A percentile compares a stretch with the other conserved stretches of the same genome.
phyloP scores from a whole-genome alignment of 2,329 filamentous ascomycete genomes.

The Echinosphaeria canescens region DNA sequence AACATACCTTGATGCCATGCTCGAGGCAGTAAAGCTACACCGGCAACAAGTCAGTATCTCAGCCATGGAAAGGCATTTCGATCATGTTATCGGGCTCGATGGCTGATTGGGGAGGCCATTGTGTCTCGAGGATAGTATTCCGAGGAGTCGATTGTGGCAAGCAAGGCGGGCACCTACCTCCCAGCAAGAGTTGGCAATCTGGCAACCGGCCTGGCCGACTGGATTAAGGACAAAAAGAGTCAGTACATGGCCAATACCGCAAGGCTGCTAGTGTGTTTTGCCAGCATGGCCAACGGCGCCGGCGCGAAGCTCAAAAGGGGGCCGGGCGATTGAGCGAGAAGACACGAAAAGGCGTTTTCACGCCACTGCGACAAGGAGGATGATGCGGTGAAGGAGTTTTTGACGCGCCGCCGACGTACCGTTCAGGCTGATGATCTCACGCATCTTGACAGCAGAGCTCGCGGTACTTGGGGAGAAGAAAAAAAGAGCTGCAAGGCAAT shows the following conservation, averaged over 20 bases:
- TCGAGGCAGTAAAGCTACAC: constrained; percentile 95
- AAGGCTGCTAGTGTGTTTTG: too few relatives aligned
- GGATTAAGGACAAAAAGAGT: constrained; percentile 2
- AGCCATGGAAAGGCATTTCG: too few relatives aligned
- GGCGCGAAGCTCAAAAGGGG: constrained; percentile 1
- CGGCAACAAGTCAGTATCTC: background rate
- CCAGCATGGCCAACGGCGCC: background rate
- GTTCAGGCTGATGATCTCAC: constrained; percentile 10
- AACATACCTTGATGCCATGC: constrained; percentile 90
- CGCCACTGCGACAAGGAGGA: too few relatives aligned
- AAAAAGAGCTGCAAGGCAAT: too few relatives aligned
- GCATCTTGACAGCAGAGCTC: too few relatives aligned
- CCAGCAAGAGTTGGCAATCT: constrained; percentile 99
- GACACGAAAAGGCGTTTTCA: constrained; percentile 1
- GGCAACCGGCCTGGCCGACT: constrained; percentile 99
- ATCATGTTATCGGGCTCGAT: too few relatives aligned
- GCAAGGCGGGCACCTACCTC: constrained; percentile 49
- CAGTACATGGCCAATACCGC: background rate
- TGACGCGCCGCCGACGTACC: constrained; percentile 5
- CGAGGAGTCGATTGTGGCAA: too few relatives aligned
- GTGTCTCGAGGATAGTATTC: too few relatives aligned
- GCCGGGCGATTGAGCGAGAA: constrained; percentile 1
- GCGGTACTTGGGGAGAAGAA: too few relatives aligned
- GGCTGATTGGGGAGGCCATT: too few relatives aligned
- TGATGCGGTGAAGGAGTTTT: too few relatives aligned